Evolutionary conservation across 2,329 filamentous ascomycete genomes (phyloP).

Genomic region (Pyricularia sp.): DNA sequence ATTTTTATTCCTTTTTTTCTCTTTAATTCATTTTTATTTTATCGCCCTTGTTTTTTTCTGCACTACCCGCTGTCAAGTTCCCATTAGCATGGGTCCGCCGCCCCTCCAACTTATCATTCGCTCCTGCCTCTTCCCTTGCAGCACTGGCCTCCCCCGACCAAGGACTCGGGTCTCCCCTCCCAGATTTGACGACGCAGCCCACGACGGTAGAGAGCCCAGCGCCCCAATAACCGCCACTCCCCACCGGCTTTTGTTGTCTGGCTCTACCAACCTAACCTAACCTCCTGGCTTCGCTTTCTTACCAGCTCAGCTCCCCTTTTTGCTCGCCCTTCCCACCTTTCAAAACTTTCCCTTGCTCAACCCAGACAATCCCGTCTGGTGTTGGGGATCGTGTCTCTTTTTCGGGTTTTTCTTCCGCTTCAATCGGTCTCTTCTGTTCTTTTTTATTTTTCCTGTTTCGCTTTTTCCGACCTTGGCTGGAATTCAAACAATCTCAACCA

Average conservation of each 20-base stretch:
- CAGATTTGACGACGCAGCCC: neutral
- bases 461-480: neutral
- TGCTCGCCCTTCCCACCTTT: neutral
- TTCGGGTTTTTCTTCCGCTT: neutral
- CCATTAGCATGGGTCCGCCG: neutral
- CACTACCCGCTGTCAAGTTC: neutral
- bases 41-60: neutral
- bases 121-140: neutral
- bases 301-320: neutral
- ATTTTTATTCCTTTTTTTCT: neutral
- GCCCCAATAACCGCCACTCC: neutral
- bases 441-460: neutral
- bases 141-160: neutral
- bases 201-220: neutral
- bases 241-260: neutral
- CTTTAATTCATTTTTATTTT: neutral
- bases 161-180: neutral
- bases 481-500: neutral
- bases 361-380: neutral
- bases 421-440: neutral
- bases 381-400: neutral
- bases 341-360: neutral
- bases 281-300: neutral
- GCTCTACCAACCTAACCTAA: neutral
- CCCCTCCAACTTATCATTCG: neutral